Conservation (phyloP, 139 green algal genomes). For the Coelastrella sp. region DNA sequence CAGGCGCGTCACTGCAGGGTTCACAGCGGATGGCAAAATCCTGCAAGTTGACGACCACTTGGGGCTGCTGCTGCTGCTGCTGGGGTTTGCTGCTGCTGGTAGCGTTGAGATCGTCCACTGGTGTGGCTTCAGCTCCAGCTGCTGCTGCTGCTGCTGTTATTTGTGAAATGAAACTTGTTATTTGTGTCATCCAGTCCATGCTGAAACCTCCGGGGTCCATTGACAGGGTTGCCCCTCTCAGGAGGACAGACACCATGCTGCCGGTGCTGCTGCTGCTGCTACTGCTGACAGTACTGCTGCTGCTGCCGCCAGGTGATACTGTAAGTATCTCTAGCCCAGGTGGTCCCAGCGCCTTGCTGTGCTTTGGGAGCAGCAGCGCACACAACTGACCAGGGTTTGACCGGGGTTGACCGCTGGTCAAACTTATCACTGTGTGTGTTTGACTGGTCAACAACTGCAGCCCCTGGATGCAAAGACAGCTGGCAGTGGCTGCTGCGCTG, state of each 20-base stretch:
- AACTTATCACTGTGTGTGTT: not conserved
- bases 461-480: not conserved
- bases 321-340: slow-evolving; percentile 37
- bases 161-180: not conserved
- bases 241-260: not conserved
- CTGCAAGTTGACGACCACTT: slow-evolving; percentile 30
- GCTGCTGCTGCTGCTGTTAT: slow-evolving; percentile 28
- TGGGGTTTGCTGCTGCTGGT: not conserved
- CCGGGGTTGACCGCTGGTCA: slow-evolving; percentile 5
- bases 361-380: slow-evolving; percentile 27
- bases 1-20: slow-evolving; percentile 17
- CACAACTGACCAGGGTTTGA: not conserved
- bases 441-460: slow-evolving; percentile 1
- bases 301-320: slow-evolving; percentile 3
- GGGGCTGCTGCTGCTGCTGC: not conserved
- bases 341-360: slow-evolving; percentile 18
- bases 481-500: slow-evolving; percentile 23
- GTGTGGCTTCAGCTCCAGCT: not conserved
- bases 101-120: not conserved
- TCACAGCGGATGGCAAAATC: slow-evolving; percentile 48
- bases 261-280: not conserved
- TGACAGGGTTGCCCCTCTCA: slow-evolving; percentile 33
- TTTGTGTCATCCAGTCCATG: slow-evolving; percentile 10
- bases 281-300: slow-evolving; percentile 3
- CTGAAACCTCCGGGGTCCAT: slow-evolving; percentile 29